A percentile compares a stretch with the other conserved stretches of the same genome.
Conservation (phyloP, 768 basidiomycete species). For the Dioszegia hungarica region DNA sequence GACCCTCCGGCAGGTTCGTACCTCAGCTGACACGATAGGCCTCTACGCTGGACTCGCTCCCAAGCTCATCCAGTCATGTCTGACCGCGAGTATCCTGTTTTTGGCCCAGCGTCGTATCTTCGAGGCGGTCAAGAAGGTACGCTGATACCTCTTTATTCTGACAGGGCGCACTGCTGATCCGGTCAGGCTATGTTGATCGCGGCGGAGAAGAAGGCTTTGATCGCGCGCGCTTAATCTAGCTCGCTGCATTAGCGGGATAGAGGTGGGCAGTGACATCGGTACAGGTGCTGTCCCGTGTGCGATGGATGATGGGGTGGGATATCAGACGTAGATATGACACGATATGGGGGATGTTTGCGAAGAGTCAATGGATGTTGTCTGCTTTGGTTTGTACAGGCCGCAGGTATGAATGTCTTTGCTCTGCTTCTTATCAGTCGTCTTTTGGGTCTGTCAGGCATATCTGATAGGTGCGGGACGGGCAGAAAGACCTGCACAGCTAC, state of each 20-base stretch:
- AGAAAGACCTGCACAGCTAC: background rate
- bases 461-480: background rate
- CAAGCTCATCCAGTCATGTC: slow-evolving; percentile 85
- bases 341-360: no score
- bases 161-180: background rate
- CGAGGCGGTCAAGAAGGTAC: slow-evolving; percentile 47
- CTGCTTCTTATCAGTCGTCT: no score
- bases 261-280: no score
- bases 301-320: no score
- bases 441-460: background rate
- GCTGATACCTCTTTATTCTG: background rate
- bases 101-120: slow-evolving; percentile 70
- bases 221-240: slow-evolving; percentile 1
- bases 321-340: no score
- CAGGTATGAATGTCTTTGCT: no score
- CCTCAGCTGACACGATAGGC: slow-evolving; percentile 54
- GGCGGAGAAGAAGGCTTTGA: slow-evolving; percentile 8
- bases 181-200: slow-evolving; percentile 1
- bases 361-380: no score
- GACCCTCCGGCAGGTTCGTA: background rate
- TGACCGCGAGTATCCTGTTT: slow-evolving; percentile 91
- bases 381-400: no score
- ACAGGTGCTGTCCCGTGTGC: no score
- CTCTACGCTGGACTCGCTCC: slow-evolving; percentile 80
- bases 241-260: no score